Base-by-base conservation (phyloP, 1,284 basidiomycete genomes). In the Moniliophthora roreri region DNA sequence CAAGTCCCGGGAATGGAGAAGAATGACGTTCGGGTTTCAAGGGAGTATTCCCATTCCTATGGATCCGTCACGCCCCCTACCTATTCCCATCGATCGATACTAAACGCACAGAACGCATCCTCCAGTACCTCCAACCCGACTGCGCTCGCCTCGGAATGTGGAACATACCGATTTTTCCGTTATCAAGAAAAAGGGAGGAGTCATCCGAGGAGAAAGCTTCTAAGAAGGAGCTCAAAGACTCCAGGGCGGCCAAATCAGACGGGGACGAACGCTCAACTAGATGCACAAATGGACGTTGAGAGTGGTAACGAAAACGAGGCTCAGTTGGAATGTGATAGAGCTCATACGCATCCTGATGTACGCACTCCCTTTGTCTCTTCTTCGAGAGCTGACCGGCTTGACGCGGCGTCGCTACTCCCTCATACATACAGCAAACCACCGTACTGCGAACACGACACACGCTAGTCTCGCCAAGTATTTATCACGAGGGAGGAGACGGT, bases 281-380 rank as follows among this genome's bases (percentile, higher is more conserved):
- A 84, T 54, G 78, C 67, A 1, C 78, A 79, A 2, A 69, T 78
- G 2, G 79, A 77, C 34, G 70, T 86, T 2, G 87, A 87, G 55
- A 79, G 81, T 20, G 90, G 89, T 5, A 87, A 76, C 24, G n/a
- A n/a, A n/a, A n/a, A n/a, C n/a, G 89, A 91, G 62, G 80, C 91
- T 44, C 94, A 96, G 97, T 80, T 97, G 36, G 85, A 87, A 63
- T 93, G 88, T 58, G 93, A 96, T 70, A 85, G 96, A 40, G 96
- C 98, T 71, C 97, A 98, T 67, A 90, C 86, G 21, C 99, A 99
- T 70, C 84, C 84, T 52, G 95, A 98, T 80, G 93, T 92, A 57
- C 52, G 75, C 65, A 36, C 24, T 32, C 26, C 36, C 36, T 50
- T 21, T 0, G 16, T 44, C 35, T 21, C 48, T 26, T 46, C 35